Evolutionary conservation across 2,329 filamentous ascomycete genomes (phyloP).

Genomic region (Ampelomyces quisqualis): DNA sequence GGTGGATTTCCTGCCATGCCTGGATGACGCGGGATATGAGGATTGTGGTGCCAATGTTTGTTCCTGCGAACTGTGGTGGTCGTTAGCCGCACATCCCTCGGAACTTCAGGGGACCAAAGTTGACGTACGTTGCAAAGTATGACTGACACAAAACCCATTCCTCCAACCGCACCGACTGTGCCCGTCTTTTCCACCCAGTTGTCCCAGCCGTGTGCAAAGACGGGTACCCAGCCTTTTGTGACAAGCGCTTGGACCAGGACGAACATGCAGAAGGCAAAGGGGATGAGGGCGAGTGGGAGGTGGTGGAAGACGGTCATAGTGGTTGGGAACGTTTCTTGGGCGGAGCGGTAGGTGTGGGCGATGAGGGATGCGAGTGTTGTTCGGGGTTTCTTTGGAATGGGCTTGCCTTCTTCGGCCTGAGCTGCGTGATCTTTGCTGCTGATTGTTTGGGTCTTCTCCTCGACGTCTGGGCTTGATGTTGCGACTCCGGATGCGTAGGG

Average conservation of each 20-base stretch:
- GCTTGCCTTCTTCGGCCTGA: conserved; percentile 11
- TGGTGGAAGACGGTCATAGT: conserved; percentile 64
- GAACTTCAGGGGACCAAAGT: not conserved
- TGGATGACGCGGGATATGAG: conserved; percentile 70
- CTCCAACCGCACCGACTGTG: conserved; percentile 66
- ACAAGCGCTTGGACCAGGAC: conserved; percentile 71
- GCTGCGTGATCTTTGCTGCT: not conserved
- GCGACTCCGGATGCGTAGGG: conserved; percentile 2
- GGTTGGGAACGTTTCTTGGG: conserved; percentile 70
- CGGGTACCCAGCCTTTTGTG: conserved; percentile 71
- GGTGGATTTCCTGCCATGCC: conserved; percentile 64
- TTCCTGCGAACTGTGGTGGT: conserved; percentile 65
- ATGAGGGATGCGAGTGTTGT: conserved; percentile 57
- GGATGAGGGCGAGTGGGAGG: conserved; percentile 66
- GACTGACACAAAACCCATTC: conserved; percentile 72
- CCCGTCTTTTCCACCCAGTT: conserved; percentile 71
- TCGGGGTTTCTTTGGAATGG: conserved; percentile 12
- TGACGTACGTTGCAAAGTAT: conserved; percentile 69
- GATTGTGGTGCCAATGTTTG: conserved; percentile 75
- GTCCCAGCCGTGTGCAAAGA: conserved; percentile 73
- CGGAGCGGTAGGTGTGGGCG: conserved; percentile 56
- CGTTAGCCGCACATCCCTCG: not conserved
- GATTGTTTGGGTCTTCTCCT: conserved; percentile 5
- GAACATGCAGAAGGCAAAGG: conserved; percentile 74
- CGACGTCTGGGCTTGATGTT: conserved; percentile 3